Evolutionary conservation across 129 eudicot genomes (phyloP).

Genomic region (Pseudognaphalium luteoalbum): DNA sequence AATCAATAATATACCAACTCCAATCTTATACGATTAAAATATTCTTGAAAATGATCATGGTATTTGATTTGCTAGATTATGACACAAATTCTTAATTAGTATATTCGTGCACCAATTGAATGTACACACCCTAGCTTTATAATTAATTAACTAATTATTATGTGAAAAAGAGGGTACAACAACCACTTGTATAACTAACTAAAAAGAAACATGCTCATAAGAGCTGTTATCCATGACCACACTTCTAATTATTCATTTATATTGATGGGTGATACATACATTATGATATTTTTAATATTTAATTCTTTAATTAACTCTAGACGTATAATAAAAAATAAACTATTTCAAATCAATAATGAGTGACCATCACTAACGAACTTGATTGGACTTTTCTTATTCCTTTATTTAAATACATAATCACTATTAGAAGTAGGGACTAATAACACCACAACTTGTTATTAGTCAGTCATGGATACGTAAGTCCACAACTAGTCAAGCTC

Average conservation of each 20-base stretch:
- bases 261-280: neutral
- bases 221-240: slow-evolving; percentile 20
- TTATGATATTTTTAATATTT: too few species aligned
- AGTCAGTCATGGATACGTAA: too few species aligned
- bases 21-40: neutral
- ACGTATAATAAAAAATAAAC: too few species aligned
- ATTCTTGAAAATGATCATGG: slow-evolving; percentile 5
- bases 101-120: neutral
- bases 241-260: slow-evolving; percentile 7
- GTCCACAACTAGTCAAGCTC: too few species aligned
- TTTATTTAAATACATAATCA: too few species aligned
- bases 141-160: neutral
- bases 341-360: too few species aligned
- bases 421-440: too few species aligned
- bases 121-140: neutral
- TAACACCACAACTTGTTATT: too few species aligned
- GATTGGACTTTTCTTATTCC: too few species aligned
- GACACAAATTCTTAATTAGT: slow-evolving; percentile 14
- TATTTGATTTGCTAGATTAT: slow-evolving; percentile 1
- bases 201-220: neutral
- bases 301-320: too few species aligned
- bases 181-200: slow-evolving; percentile 13
- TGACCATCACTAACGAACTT: too few species aligned
- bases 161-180: slow-evolving; percentile 11
- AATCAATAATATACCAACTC: slow-evolving; percentile 11